A percentile compares a stretch with the other conserved stretches of the same genome.
Conservation (phyloP, 768 basidiomycete species). For the Lactifluus rugatus region DNA sequence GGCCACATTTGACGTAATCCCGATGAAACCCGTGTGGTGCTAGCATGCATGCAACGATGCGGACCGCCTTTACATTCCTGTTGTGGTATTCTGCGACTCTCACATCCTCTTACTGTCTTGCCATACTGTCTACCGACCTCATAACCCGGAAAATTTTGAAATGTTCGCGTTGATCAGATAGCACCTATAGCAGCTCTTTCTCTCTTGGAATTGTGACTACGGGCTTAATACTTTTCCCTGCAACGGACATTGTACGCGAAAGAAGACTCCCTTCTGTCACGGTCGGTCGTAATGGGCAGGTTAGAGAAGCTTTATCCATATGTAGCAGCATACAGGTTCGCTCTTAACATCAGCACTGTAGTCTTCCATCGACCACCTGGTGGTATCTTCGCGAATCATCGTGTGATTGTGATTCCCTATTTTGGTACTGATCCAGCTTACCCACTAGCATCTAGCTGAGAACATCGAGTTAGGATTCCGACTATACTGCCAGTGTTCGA, state of each 20-base stretch:
- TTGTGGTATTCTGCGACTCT: neutral
- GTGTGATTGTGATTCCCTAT: neutral
- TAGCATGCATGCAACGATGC: neutral
- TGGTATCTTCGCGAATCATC: neutral
- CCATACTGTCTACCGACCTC: neutral
- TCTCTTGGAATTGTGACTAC: neutral
- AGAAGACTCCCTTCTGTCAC: neutral
- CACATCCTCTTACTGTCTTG: neutral
- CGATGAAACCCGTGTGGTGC: neutral
- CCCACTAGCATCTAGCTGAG: neutral
- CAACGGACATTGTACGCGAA: neutral
- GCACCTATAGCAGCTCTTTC: too few species aligned
- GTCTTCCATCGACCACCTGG: neutral
- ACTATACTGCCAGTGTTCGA: neutral
- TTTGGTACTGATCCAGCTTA: neutral
- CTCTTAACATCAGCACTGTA: neutral
- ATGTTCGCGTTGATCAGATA: neutral
- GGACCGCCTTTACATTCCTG: neutral
- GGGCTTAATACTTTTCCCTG: neutral
- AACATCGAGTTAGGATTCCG: neutral
- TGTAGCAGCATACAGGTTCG: too few species aligned
- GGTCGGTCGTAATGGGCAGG: neutral
- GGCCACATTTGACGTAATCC: neutral
- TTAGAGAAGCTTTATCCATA: neutral
- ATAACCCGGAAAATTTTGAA: neutral